phyloP scores from a whole-genome alignment of 106 monocot species.

The Acorus calamus region DNA sequence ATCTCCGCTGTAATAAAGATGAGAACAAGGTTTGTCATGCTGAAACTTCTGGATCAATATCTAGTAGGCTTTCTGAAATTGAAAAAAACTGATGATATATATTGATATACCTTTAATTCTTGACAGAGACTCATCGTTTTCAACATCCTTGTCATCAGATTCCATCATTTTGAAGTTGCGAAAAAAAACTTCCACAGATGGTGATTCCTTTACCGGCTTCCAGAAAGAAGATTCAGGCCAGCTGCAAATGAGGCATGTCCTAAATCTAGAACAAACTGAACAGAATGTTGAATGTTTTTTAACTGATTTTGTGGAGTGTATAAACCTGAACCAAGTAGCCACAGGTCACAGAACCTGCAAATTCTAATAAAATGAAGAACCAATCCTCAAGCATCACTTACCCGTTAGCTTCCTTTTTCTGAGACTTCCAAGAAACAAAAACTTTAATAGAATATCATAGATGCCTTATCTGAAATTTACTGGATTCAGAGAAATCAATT shows the following conservation, averaged over 20 bases:
- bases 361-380: no score
- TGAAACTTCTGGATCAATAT: background rate
- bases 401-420: no score
- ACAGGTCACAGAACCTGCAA: no score
- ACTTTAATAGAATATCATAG: no score
- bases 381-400: no score
- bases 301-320: no score
- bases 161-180: constrained; percentile 8
- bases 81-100: background rate
- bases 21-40: background rate
- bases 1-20: constrained; percentile 30
- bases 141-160: background rate
- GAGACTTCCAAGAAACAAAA: no score
- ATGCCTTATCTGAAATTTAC: no score
- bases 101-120: constrained; percentile 35
- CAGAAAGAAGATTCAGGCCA: constrained; percentile 33
- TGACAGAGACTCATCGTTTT: constrained; percentile 4
- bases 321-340: no score
- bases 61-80: background rate
- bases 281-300: no score
- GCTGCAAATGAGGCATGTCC: constrained; percentile 20
- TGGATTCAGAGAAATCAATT: no score
- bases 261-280: constrained; percentile 29
- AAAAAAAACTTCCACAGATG: constrained; percentile 5
- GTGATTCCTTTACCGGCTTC: constrained; percentile 30